These are phyloP conservation scores for Primulina tabacum DNA, from an alignment of 257 asterid species.

Conservation along the genomic window DNA sequence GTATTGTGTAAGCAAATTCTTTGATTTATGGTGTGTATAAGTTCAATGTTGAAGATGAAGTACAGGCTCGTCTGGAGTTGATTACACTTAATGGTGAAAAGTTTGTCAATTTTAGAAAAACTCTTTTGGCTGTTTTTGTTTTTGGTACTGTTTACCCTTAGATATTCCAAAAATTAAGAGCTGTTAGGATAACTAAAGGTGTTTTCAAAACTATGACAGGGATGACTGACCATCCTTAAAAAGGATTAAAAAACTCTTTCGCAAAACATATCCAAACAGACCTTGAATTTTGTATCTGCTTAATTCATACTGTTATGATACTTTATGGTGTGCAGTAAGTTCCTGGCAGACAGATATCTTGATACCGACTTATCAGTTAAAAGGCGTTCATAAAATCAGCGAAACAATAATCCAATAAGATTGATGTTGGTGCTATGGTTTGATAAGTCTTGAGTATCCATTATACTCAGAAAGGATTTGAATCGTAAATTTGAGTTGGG, in stretches of 20 bases:
- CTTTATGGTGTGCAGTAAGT: neutral
- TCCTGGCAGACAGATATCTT: neutral
- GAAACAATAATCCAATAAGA: no score
- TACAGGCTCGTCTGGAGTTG: neutral
- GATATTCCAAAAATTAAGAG: neutral
- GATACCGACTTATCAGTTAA: neutral
- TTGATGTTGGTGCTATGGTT: neutral
- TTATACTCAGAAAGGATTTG: neutral
- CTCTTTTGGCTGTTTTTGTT: neutral
- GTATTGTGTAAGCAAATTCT: no score
- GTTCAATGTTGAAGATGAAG: no score
- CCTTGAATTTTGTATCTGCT: neutral
- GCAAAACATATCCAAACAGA: neutral
- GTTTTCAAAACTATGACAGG: neutral
- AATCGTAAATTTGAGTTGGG: neutral
- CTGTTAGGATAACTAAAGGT: neutral
- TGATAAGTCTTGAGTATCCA: neutral
- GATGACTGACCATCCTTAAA: neutral
- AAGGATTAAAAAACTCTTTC: neutral
- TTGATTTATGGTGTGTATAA: no score
- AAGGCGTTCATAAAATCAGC: neutral
- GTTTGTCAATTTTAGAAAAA: neutral
- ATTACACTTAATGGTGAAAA: neutral
- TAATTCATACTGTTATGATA: neutral
- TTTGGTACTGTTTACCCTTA: neutral